phyloP scores from a whole-genome alignment of 441 rosid species.

The Euphorbia corollata region DNA sequence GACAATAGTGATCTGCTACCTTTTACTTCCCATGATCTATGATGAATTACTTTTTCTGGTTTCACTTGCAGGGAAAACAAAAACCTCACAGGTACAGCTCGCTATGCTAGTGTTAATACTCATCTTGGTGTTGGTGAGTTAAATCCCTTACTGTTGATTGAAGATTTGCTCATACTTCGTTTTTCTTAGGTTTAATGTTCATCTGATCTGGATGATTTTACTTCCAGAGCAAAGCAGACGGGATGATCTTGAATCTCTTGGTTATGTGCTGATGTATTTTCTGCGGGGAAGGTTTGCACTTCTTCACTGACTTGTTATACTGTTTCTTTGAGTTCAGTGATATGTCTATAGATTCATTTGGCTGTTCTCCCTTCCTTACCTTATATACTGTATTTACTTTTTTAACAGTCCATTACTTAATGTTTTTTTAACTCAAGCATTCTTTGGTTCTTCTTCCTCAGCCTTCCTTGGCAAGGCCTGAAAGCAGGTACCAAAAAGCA shows the following conservation, averaged over 20 bases:
- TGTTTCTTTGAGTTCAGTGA: no score
- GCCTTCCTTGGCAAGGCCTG: slow-evolving; percentile 73
- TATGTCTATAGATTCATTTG: slow-evolving; percentile 13
- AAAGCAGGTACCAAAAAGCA: slow-evolving; percentile 74
- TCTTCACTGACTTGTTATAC: no score
- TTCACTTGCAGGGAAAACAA: slow-evolving; percentile 61
- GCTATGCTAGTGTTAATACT: slow-evolving; percentile 92
- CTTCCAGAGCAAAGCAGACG: slow-evolving; percentile 84
- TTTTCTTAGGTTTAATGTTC: no score
- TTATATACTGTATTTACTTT: no score
- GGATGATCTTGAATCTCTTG: slow-evolving; percentile 91
- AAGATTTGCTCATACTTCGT: no score
- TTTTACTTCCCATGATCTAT: no score
- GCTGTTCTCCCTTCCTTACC: neutral
- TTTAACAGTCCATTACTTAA: no score
- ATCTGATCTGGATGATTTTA: slow-evolving; percentile 10
- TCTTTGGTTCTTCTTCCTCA: slow-evolving; percentile 31
- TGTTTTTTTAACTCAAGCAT: neutral
- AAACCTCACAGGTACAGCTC: slow-evolving; percentile 89
- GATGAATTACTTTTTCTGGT: neutral
- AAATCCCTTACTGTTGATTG: slow-evolving; percentile 19
- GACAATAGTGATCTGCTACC: no score
- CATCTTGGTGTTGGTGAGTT: slow-evolving; percentile 86
- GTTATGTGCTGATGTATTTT: slow-evolving; percentile 86
- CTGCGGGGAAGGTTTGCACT: slow-evolving; percentile 54